phyloP scores from a whole-genome alignment of 2,329 filamentous ascomycete species.

The Aspergillus cejpii region DNA sequence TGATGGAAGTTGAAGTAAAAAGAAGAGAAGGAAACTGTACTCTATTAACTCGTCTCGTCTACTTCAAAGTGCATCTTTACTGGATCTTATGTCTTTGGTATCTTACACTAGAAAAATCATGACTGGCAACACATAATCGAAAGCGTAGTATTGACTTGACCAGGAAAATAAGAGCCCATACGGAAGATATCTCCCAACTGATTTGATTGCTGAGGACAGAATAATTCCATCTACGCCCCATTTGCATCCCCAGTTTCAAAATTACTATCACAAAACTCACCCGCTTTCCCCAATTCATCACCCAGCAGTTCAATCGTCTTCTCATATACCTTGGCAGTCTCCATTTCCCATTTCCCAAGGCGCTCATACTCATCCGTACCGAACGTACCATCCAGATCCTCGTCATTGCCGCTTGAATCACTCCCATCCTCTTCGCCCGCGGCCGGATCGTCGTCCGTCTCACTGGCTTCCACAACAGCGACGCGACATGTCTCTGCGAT shows the following conservation, averaged over 20 bases:
- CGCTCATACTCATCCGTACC: constrained; percentile 25
- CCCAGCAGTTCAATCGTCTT: constrained; percentile 69
- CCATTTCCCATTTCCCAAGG: constrained; percentile 51
- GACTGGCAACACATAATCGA: too few relatives aligned
- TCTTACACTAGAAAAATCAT: too few relatives aligned
- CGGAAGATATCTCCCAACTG: too few relatives aligned
- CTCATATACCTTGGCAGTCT: constrained; percentile 71
- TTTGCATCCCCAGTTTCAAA: constrained; percentile 10
- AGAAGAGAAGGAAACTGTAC: too few relatives aligned
- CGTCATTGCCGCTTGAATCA: constrained; percentile 29
- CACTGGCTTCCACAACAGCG: constrained; percentile 59
- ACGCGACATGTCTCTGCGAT: constrained; percentile 70
- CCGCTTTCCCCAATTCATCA: constrained; percentile 51
- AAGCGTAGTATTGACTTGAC: too few relatives aligned
- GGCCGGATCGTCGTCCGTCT: constrained; percentile 43
- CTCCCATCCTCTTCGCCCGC: constrained; percentile 39
- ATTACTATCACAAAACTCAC: constrained; percentile 22
- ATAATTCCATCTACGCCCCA: neutral
- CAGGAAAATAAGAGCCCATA: too few relatives aligned
- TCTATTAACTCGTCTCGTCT: too few relatives aligned
- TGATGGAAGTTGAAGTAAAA: neutral
- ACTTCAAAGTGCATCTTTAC: too few relatives aligned
- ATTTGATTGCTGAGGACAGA: neutral
- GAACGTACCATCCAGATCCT: constrained; percentile 22
- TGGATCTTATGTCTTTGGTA: too few relatives aligned